Percentiles rank a stretch among this genome's conserved stretches.
Conservation (phyloP, 352 stramenopile species). For the Phytophthora tentaculata region DNA sequence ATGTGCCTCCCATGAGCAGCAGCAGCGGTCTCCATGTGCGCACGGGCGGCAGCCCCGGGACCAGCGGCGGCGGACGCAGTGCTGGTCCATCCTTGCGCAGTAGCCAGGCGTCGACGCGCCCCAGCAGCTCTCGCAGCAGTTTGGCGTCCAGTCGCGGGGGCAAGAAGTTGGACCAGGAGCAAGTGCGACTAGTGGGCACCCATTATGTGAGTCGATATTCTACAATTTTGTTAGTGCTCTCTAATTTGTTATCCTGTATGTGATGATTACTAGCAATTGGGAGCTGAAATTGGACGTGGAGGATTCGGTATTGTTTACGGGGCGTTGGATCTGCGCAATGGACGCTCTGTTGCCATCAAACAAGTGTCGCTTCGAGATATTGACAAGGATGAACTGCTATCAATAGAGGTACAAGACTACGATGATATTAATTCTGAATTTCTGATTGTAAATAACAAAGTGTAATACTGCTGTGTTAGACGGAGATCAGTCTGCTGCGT, state of each 20-base stretch:
- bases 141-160: slow-evolving; percentile 30
- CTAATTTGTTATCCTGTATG: slow-evolving; percentile 12
- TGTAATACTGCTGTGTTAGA: slow-evolving; percentile 40
- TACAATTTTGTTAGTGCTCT: slow-evolving; percentile 1
- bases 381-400: slow-evolving; percentile 82
- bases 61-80: not conserved
- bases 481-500: slow-evolving; percentile 92
- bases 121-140: slow-evolving; percentile 18
- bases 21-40: slow-evolving; percentile 32
- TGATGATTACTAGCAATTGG: slow-evolving; percentile 77
- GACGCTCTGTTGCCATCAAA: slow-evolving; percentile 87
- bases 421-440: slow-evolving; percentile 6
- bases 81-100: not conserved
- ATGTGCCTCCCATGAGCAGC: slow-evolving; percentile 33
- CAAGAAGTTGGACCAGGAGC: slow-evolving; percentile 48
- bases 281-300: slow-evolving; percentile 90
- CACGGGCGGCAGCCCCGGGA: slow-evolving; percentile 24
- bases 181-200: slow-evolving; percentile 74
- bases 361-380: slow-evolving; percentile 86
- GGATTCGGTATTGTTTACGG: slow-evolving; percentile 92
- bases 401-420: slow-evolving; percentile 66
- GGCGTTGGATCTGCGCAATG: slow-evolving; percentile 86
- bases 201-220: slow-evolving; percentile 60
- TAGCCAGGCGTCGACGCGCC: slow-evolving; percentile 20
- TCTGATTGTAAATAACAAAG: not conserved